Percentiles rank a stretch among this genome's conserved stretches.
phyloP scores from a whole-genome alignment of 2,329 filamentous ascomycete genomes.

The Colletotrichum sp. region DNA sequence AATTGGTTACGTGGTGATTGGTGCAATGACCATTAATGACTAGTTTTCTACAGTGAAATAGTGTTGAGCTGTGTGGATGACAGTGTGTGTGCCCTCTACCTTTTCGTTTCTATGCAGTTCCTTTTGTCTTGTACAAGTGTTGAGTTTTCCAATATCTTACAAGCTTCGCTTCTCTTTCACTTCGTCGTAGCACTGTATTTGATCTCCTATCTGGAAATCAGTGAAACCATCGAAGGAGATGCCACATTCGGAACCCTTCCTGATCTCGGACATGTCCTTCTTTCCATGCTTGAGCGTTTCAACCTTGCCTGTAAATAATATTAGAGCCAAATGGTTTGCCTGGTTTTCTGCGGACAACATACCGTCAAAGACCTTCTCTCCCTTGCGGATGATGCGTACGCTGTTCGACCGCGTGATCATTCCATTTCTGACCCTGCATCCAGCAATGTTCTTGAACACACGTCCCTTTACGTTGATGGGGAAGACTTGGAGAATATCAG shows the following conservation, averaged over 20 bases:
- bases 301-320: conserved; percentile 67
- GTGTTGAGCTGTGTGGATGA: background rate
- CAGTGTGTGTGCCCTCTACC: background rate
- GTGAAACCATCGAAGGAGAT: conserved; percentile 83
- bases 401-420: conserved; percentile 65
- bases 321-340: background rate
- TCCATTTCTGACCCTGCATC: conserved; percentile 87
- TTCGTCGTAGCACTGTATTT: conserved; percentile 88
- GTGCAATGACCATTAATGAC: background rate
- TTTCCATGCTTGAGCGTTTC: conserved; percentile 88
- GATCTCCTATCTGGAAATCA: conserved; percentile 80
- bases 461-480: conserved; percentile 79
- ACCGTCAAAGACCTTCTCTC: conserved; percentile 83
- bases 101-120: background rate
- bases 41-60: conserved; percentile 1
- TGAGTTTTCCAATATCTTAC: conserved; percentile 25
- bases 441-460: conserved; percentile 77
- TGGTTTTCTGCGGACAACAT: conserved; percentile 41
- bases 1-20: background rate
- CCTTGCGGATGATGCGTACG: conserved; percentile 74
- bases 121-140: background rate
- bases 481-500: conserved; percentile 84
- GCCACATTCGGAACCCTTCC: conserved; percentile 92
- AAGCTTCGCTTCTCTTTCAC: conserved; percentile 68
- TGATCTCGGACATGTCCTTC: conserved; percentile 88